phyloP scores from a whole-genome alignment of 257 asterid genomes.

The Perilla frutescens region DNA sequence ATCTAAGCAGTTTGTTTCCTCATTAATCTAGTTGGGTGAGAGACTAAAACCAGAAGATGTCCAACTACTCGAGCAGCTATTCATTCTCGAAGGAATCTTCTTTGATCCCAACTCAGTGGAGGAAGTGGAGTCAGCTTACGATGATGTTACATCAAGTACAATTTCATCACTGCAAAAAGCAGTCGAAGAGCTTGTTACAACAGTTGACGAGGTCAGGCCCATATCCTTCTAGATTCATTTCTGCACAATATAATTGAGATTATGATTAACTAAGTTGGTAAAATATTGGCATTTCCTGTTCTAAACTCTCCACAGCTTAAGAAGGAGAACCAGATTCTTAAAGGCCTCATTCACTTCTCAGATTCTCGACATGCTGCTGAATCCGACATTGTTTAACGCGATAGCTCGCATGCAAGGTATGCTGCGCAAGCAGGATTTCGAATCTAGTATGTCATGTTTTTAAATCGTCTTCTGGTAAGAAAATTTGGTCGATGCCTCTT shows the following conservation, averaged over 20 bases:
- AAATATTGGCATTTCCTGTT: constrained; percentile 20
- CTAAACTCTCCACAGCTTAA: constrained; percentile 49
- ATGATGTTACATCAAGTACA: constrained; percentile 68
- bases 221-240: neutral
- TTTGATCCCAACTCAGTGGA: constrained; percentile 62
- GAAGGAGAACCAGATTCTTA: constrained; percentile 54
- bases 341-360: constrained; percentile 34
- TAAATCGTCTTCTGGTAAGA: no score
- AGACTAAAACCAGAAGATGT: constrained; percentile 61
- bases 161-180: constrained; percentile 61
- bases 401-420: neutral
- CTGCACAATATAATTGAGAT: neutral
- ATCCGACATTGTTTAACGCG: neutral
- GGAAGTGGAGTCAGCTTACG: constrained; percentile 60
- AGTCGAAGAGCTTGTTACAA: constrained; percentile 49
- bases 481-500: no score
- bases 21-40: constrained; percentile 57
- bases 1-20: constrained; percentile 36
- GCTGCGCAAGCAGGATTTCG: neutral
- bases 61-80: constrained; percentile 70
- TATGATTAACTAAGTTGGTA: constrained; percentile 20
- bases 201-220: constrained; percentile 59
- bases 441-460: no score
- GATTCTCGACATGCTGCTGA: constrained; percentile 24
- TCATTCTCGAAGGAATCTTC: constrained; percentile 71